A percentile compares a stretch with the other conserved stretches of the same genome.
These are phyloP conservation scores for Xylaria sp. DNA, from an alignment of 2,329 filamentous ascomycete genomes.

Conservation along the genomic window DNA sequence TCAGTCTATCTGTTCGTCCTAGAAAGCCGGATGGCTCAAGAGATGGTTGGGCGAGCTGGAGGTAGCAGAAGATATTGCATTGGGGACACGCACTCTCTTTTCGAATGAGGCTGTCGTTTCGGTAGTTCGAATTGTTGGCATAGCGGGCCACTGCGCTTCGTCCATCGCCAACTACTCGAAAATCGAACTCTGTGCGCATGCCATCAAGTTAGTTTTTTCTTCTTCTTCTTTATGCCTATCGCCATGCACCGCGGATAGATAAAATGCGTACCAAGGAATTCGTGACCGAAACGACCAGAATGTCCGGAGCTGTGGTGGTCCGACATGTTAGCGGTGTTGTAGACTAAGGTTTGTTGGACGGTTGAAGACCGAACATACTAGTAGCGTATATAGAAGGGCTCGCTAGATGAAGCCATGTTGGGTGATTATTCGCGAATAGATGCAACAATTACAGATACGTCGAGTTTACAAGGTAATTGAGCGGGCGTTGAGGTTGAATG, in stretches of 20 bases:
- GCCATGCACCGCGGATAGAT: not conserved
- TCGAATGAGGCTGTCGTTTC: constrained; percentile 96
- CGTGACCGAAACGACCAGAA: constrained; percentile 95
- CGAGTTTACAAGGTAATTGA: not conserved
- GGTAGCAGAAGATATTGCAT: not conserved
- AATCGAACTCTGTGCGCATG: constrained; percentile 83
- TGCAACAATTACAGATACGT: not conserved
- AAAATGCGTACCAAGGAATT: constrained; percentile 81
- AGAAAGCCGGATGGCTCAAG: too few species aligned
- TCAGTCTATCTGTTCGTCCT: constrained; percentile 8
- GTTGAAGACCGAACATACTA: constrained; percentile 74
- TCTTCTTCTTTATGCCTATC: constrained; percentile 30
- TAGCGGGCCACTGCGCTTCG: constrained; percentile 94
- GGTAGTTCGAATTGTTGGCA: constrained; percentile 99
- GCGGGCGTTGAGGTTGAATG: constrained; percentile 4
- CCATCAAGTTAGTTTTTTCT: constrained; percentile 25
- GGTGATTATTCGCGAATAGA: not conserved
- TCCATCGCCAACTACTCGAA: constrained; percentile 90
- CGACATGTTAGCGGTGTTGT: constrained; percentile 24
- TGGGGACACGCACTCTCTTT: constrained; percentile 86
- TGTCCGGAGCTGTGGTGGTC: constrained; percentile 81
- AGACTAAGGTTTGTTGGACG: not conserved
- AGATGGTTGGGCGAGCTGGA: not conserved
- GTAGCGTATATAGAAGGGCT: constrained; percentile 95
- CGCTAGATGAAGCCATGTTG: constrained; percentile 66